Conservation (phyloP, 768 basidiomycete genomes). For the Termitomyces titanicus region DNA sequence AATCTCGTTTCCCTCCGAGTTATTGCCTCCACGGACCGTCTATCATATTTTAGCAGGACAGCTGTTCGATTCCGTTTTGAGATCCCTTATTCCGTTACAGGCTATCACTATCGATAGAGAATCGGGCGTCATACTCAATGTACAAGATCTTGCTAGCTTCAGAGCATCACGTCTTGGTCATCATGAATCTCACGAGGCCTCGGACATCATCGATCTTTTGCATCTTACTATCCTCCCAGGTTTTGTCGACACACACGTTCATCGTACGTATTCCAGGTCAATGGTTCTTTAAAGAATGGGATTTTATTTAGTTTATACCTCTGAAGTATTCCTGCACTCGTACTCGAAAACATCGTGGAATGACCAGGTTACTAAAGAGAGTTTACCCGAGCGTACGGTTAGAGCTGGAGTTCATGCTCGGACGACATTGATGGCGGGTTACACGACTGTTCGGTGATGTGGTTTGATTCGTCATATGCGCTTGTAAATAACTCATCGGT, state of each 20-base stretch:
- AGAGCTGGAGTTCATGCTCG: not conserved
- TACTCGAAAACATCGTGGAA: not conserved
- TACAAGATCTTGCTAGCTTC: not conserved
- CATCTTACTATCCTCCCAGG: not conserved
- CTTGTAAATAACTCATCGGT: too few species aligned
- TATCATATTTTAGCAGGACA: not conserved
- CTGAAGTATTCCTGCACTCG: not conserved
- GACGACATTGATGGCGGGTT: not conserved
- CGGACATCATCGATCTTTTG: not conserved
- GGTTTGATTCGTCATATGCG: not conserved
- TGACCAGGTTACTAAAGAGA: too few species aligned
- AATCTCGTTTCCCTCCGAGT: not conserved
- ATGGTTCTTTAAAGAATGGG: too few species aligned
- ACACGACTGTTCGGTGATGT: not conserved
- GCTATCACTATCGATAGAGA: not conserved
- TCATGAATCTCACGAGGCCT: not conserved
- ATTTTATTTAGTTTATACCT: too few species aligned
- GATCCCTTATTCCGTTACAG: not conserved
- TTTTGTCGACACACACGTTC: not conserved
- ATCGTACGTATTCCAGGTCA: not conserved
- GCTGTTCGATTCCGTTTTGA: not conserved
- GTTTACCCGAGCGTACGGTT: not conserved
- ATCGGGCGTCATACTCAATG: not conserved
- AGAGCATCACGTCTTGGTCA: too few species aligned
- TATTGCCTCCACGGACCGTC: too few species aligned